Base-by-base conservation (phyloP, 176 grass and related monocot genomes). In the Oryza coarctata region DNA sequence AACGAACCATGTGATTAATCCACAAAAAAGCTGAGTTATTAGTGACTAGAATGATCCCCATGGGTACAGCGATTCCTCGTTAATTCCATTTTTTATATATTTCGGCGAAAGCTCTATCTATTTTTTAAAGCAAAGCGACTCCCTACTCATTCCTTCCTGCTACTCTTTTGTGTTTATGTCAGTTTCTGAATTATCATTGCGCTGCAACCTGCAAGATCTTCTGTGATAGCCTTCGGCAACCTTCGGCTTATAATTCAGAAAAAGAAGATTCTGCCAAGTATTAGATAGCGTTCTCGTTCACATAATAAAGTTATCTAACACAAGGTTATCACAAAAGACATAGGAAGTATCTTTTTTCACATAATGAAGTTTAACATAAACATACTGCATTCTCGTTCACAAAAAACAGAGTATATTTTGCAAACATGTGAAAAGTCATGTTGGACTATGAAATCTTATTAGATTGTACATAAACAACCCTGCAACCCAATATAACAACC, bases 171-270 rank as follows among this genome's bases (percentile, higher is more conserved):
- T 86, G 27, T 55, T 32, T 62, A 12, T 66, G 58, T 73, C 78
- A 89, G 60, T 36, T 77, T 78, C 67, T 73, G 73, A 67, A 61
- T 60, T 86, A 89, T 89, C 44, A 89, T 86, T 82, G 73, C 55
- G 70, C 65, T 34, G 55, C 73, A 67, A 47, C 67, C 72, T 34
- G 65, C 73, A 73, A 39, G 68, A 82, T 76, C 15, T 82, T 89
- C 73, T 60, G 66, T 41, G 40, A 61, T 31, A 47, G 5, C 11
- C 67, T 81, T 68, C 65, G 66, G 72, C 43, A 60, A 44, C 78
- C 82, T 67, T 86, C 11, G 77, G 7, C 27, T 47, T 25, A 86
- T 49, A 66, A 71, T 58, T 76, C 39, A 41, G 9, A 12, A 76
- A 76, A 69, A 80, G 12, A 15, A 60, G 12, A 85, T 29, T 71